A percentile compares a stretch with the other conserved stretches of the same genome.
These are phyloP conservation scores for Neofusicoccum laricinum DNA, from an alignment of 2,329 filamentous ascomycete species.

Conservation along the genomic window DNA sequence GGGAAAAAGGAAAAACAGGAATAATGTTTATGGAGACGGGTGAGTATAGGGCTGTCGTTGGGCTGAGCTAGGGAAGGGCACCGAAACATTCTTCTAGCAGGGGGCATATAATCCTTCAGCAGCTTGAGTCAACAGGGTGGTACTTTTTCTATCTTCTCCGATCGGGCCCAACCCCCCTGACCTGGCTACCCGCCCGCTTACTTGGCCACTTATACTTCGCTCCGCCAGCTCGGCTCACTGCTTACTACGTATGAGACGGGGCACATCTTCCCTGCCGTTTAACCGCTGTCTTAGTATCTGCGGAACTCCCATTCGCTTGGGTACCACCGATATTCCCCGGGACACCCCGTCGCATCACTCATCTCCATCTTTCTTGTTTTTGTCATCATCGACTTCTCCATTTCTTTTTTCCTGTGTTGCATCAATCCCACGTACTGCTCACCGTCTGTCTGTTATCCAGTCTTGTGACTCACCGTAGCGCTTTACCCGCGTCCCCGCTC, in stretches of 20 bases:
- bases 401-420: background rate
- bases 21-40: background rate
- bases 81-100: background rate
- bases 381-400: background rate
- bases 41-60: background rate
- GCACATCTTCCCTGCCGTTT: background rate
- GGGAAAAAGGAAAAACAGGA: conserved; percentile 10
- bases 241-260: conserved; percentile 2
- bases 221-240: background rate
- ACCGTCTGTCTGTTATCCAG: background rate
- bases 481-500: background rate
- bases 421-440: background rate
- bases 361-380: background rate
- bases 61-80: conserved; percentile 8
- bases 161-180: background rate
- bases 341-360: background rate
- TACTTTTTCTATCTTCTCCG: background rate
- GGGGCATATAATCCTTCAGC: conserved; percentile 3
- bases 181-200: background rate
- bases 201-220: background rate
- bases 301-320: background rate
- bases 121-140: conserved; percentile 2
- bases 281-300: background rate
- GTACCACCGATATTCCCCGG: background rate
- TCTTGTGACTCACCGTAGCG: conserved; percentile 5